phyloP scores from a whole-genome alignment of 495 filamentous ascomycete genomes.

The Apiosordaria backusii region DNA sequence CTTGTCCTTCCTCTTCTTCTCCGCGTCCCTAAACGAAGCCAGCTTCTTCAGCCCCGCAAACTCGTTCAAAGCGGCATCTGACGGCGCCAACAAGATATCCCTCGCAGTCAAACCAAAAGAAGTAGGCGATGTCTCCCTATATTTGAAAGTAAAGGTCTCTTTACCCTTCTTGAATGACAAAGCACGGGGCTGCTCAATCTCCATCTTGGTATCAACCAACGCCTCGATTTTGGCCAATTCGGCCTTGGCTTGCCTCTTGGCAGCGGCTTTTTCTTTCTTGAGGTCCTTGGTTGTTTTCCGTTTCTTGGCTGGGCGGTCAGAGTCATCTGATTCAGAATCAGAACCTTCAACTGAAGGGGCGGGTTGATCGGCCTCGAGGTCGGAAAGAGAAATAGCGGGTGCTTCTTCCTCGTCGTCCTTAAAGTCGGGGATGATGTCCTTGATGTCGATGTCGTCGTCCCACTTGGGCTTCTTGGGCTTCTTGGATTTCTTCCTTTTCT shows the following conservation, averaged over 20 bases:
- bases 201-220: conserved; percentile 78
- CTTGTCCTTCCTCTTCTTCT: conserved; percentile 83
- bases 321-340: conserved; percentile 26
- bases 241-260: conserved; percentile 69
- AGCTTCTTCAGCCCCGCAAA: conserved; percentile 94
- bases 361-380: conserved; percentile 32
- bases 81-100: conserved; percentile 84
- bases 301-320: conserved; percentile 46
- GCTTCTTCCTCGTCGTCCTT: conserved; percentile 54
- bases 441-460: conserved; percentile 96
- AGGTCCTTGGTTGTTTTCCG: conserved; percentile 62
- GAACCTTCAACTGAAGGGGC: conserved; percentile 36
- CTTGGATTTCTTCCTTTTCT: conserved; percentile 43
- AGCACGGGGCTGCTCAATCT: conserved; percentile 61
- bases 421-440: conserved; percentile 85
- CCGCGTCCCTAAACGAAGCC: conserved; percentile 78
- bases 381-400: conserved; percentile 19
- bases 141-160: conserved; percentile 59
- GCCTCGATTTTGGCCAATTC: conserved; percentile 81
- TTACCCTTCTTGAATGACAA: conserved; percentile 33
- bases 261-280: conserved; percentile 62
- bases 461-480: conserved; percentile 87
- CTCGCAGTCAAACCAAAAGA: conserved; percentile 83
- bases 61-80: conserved; percentile 80
- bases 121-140: conserved; percentile 88